Conservation (phyloP, 805 yeast genomes). For the Clavispora vitiphila region DNA sequence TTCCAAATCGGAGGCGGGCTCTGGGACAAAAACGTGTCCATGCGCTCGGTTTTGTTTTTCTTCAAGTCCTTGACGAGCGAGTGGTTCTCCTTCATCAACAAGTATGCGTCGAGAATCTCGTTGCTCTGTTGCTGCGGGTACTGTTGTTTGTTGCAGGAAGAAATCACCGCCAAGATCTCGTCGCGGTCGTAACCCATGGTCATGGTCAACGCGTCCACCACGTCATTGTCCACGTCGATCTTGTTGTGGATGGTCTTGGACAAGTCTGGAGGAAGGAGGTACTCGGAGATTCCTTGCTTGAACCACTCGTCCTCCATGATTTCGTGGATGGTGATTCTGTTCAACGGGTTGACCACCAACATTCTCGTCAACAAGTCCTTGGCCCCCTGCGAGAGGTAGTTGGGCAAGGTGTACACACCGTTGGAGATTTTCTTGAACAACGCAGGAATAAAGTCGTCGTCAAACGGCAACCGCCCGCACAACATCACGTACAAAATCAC, state of each 20-base stretch:
- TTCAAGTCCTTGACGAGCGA: constrained; percentile 64
- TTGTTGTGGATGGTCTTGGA: constrained; percentile 31
- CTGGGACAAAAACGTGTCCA: constrained; percentile 55
- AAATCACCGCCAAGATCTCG: constrained; percentile 71
- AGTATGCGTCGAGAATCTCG: constrained; percentile 83
- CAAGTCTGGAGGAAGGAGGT: constrained; percentile 59
- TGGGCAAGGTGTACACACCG: constrained; percentile 90
- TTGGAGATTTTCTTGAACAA: constrained; percentile 86
- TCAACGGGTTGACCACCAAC: constrained; percentile 92
- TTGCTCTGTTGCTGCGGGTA: constrained; percentile 38
- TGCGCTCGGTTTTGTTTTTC: constrained; percentile 43
- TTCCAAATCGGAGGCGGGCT: constrained; percentile 54
- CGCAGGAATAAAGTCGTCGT: constrained; percentile 93
- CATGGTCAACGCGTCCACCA: constrained; percentile 65
- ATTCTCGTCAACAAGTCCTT: constrained; percentile 75
- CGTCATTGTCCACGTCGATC: constrained; percentile 64
- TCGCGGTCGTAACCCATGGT: constrained; percentile 89
- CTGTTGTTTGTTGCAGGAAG: constrained; percentile 40
- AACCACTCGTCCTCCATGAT: constrained; percentile 96
- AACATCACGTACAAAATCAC: constrained; percentile 93
- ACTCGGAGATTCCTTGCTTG: constrained; percentile 71
- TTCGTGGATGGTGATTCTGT: constrained; percentile 88
- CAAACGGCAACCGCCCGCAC: constrained; percentile 93
- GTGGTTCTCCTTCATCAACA: constrained; percentile 75
- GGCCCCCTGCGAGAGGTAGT: constrained; percentile 80